phyloP scores from a whole-genome alignment of 2,329 filamentous ascomycete genomes.

The Shiraia bambusicola region DNA sequence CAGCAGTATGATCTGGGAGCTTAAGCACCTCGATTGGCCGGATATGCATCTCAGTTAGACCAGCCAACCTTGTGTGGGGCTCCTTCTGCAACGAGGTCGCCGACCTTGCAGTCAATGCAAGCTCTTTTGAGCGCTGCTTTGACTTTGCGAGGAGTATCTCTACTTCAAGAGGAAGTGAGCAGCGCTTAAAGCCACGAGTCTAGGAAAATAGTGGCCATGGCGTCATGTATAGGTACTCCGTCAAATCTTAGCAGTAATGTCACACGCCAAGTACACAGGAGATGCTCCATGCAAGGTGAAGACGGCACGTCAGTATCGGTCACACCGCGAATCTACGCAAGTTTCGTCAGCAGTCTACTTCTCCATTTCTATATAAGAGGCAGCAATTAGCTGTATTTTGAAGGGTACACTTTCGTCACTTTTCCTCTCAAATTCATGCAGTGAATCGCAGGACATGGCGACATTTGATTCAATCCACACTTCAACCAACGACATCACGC shows the following conservation, averaged over 20 bases:
- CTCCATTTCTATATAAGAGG: background rate
- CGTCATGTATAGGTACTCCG: too few species aligned
- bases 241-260: too few species aligned
- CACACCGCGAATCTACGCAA: too few species aligned
- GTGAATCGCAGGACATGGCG: background rate
- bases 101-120: background rate
- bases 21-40: background rate
- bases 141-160: background rate
- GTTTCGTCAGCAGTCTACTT: too few species aligned
- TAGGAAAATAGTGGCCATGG: too few species aligned
- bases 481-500: conserved; percentile 12
- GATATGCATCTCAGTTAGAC: background rate
- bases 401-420: background rate
- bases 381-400: background rate
- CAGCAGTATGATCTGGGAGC: background rate
- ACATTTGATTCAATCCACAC: background rate
- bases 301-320: too few species aligned
- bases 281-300: too few species aligned
- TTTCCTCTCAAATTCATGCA: background rate
- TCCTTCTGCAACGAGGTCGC: conserved; percentile 4
- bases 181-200: too few species aligned
- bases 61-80: background rate
- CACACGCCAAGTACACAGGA: too few species aligned
- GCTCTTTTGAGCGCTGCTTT: background rate
- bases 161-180: background rate